Evolutionary conservation across 2,329 filamentous ascomycete species (phyloP).

Genomic region (Dothideomycetes sp.): DNA sequence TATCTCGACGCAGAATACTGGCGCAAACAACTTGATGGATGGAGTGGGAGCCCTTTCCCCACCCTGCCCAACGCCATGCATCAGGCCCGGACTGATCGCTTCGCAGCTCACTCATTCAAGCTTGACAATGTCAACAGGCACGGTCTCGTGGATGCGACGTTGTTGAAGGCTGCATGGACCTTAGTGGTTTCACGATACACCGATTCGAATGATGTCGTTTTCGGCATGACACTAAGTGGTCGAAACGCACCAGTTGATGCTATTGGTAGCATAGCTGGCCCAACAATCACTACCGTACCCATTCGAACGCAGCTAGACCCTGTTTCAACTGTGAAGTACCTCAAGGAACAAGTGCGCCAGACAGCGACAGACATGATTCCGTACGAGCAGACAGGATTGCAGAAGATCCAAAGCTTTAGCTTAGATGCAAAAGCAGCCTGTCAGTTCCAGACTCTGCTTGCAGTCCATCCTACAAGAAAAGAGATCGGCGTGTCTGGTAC

Average conservation of each 20-base stretch:
- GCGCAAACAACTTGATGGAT: constrained; percentile 24
- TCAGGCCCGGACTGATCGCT: too few species aligned
- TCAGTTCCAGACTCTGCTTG: too few species aligned
- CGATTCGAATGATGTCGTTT: constrained; percentile 24
- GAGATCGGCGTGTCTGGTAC: too few species aligned
- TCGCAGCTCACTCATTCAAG: too few species aligned
- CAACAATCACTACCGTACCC: constrained; percentile 32
- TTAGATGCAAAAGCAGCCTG: too few species aligned
- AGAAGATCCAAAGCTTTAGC: constrained; percentile 34
- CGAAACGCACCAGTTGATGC: constrained; percentile 27
- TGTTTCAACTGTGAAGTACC: constrained; percentile 19
- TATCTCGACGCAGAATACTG: constrained; percentile 28
- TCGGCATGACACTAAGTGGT: constrained; percentile 29
- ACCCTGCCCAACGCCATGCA: constrained; percentile 21
- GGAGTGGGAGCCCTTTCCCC: constrained; percentile 27
- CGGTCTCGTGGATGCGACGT: constrained; percentile 23
- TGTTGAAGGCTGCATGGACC: constrained; percentile 28
- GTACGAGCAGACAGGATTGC: constrained; percentile 30
- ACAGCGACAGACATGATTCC: constrained; percentile 24
- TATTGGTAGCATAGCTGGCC: constrained; percentile 29
- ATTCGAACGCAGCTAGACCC: constrained; percentile 26
- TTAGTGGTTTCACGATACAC: constrained; percentile 23
- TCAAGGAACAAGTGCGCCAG: constrained; percentile 17
- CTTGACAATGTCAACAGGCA: constrained; percentile 23
- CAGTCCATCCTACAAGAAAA: too few species aligned